These are phyloP conservation scores for Hortiboletus campestris DNA, from an alignment of 768 basidiomycete genomes.

Conservation along the genomic window DNA sequence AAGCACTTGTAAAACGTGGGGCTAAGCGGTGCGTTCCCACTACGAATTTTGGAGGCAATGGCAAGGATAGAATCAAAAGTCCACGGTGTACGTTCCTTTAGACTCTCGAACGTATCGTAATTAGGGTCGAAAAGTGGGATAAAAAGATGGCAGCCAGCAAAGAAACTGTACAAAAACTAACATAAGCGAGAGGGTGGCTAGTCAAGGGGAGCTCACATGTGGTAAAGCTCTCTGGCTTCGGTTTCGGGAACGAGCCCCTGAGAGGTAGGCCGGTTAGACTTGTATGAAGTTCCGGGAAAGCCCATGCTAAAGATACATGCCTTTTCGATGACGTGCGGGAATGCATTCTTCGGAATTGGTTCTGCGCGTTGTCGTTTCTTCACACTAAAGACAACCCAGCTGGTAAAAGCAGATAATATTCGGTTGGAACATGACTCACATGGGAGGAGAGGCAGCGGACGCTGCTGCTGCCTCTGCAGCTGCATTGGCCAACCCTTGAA, in stretches of 20 bases:
- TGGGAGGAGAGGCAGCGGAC: slow-evolving; percentile 61
- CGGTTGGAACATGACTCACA: slow-evolving; percentile 36
- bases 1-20: slow-evolving; percentile 87
- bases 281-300: background rate
- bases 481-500: slow-evolving; percentile 92
- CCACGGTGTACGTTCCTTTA: slow-evolving; percentile 93
- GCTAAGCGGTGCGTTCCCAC: slow-evolving; percentile 82
- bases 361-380: slow-evolving; percentile 86
- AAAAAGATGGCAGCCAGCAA: slow-evolving; percentile 94
- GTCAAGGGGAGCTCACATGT: slow-evolving; percentile 59
- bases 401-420: background rate
- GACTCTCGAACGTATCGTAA: slow-evolving; percentile 91
- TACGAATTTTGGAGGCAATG: slow-evolving; percentile 88
- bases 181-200: background rate
- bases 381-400: slow-evolving; percentile 33
- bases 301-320: slow-evolving; percentile 30
- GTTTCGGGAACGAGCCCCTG: slow-evolving; percentile 82
- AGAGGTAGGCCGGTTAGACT: background rate
- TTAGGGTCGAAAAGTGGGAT: slow-evolving; percentile 91
- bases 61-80: slow-evolving; percentile 93
- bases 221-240: slow-evolving; percentile 88
- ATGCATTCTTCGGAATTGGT: slow-evolving; percentile 80
- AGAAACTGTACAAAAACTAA: slow-evolving; percentile 60
- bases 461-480: slow-evolving; percentile 90
- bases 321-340: slow-evolving; percentile 89